Evolutionary conservation across 1,139 yeast species (phyloP), one percentile per base, ranked within the genome.

Genomic region (Geotrichum europaeum): DNA sequence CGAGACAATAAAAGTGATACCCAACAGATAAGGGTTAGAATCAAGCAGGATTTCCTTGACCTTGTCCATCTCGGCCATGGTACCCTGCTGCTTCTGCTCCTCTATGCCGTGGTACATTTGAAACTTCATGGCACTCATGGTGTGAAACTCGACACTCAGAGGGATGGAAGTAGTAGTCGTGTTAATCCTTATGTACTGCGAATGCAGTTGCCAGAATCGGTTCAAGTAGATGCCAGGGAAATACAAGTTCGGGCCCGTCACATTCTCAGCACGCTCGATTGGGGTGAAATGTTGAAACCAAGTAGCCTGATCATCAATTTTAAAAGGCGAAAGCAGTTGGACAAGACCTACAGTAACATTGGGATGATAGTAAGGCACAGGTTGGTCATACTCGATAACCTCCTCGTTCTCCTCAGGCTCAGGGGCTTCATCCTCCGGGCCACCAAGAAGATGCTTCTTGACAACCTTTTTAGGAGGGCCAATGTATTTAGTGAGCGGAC

Each of bases 151-250:
- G 40, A 76, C 61, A 56, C 73, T 69, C 56, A 76, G 60, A 0
- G 72, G 72, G 7, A 76, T 50, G 20, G 53, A 34, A 24, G 61
- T 62, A 3, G 61, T 57, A 4, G 75, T 70, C 7, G 69, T 55
- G 60, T 75, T 72, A 50, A 76, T 66, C 58, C 72, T 75, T 30
- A 57, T 56, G 73, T 75, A 68, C 62, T 77, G 78, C 28, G 71
- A 67, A 45, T 68, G 68, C 51, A 75, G 66, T 55, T 75, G 77
- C 79, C 79, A 76, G 61, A 77, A 76, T 57, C 72, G 71, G 65
- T 77, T 76, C 60, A 51, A 25, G 54, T 55, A 67, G 10, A 77
- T 60, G 20, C 72, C 61, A 47, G 79, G 79, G 64, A 69, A 73
- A n/a, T 47, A 47, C 13, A 22, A 13, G 18, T 20, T 22, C 15